Base-by-base conservation (phyloP, 2,329 filamentous ascomycete species). In the Diatrype stigma region DNA sequence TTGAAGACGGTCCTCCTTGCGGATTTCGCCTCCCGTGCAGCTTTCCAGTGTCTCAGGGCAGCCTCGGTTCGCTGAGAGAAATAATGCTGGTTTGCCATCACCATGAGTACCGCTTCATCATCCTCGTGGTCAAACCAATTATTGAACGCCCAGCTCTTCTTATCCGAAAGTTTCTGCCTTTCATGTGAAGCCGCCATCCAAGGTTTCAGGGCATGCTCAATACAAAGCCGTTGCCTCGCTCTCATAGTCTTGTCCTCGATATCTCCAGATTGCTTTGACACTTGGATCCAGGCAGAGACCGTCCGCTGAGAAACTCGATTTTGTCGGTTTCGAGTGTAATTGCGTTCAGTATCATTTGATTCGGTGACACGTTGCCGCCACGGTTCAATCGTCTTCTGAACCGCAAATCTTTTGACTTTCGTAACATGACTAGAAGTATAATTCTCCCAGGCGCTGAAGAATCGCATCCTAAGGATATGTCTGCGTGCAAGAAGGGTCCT, bases 401-500 rank as follows among this genome's bases (percentile, higher is more conserved):
- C 21, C 2, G 50, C 47, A 30, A 67, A 66, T 11, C 60, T 55
- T 49, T 54, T 56, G 2, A 60, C 58, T 50, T 58, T 63, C 3
- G 46, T 46, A 16, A 56, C 16, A 47, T 63, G 60, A 14, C 61
- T 56, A 14, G 46, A 49, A 10, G 64, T 66, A 32, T 65, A 64
- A 14, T 47, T 57, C 52, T 64, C 61, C 65, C 64, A 68, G 19
- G 61, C 60, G 45, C 59, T 60, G 42, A 66, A 67, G 42, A 64
- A 66, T 51, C 64, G 60, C 63, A 66, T 66, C 21, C 66, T 64
- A 10, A 67, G 53, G 14, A 68, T 67, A 47, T 68, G 66, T 45
- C 66, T 57, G 44, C 64, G 58, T 22, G 66, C 66, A 49, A 67
- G 54, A 49, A 63, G 48, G 8, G 66, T 67, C 14, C 49, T 61